A percentile compares a stretch with the other conserved stretches of the same genome.
Evolutionary conservation across 2,329 filamentous ascomycete genomes (phyloP).

Genomic region (Fusarium camptoceras): DNA sequence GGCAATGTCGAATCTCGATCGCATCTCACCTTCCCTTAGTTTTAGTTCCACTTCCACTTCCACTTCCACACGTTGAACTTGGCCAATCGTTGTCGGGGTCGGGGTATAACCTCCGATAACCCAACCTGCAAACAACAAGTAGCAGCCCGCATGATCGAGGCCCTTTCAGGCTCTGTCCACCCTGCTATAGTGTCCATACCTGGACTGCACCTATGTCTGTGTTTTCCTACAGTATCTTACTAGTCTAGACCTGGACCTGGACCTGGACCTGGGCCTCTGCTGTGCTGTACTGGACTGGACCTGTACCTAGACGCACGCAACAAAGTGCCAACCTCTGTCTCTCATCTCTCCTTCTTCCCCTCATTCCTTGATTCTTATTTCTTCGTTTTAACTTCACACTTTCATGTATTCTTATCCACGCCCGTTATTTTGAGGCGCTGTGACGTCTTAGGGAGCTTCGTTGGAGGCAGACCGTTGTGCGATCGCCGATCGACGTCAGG

Average conservation of each 20-base stretch:
- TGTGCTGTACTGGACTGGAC: not conserved
- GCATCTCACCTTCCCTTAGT: constrained; percentile 9
- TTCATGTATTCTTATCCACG: not conserved
- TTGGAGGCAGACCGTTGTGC: constrained; percentile 14
- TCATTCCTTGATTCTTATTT: not conserved
- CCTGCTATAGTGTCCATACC: not conserved
- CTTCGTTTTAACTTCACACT: not conserved
- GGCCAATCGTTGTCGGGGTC: constrained; percentile 14
- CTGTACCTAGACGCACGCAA: not conserved
- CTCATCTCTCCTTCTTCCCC: constrained; percentile 5
- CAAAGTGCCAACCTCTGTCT: constrained; percentile 8
- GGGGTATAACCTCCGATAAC: constrained; percentile 25
- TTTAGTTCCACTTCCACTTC: not conserved
- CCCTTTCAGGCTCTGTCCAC: not conserved
- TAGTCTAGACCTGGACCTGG: not conserved
- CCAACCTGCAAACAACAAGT: not conserved
- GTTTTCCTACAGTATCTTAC: not conserved
- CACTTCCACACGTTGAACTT: constrained; percentile 15
- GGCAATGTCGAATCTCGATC: constrained; percentile 32
- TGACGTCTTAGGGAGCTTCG: constrained; percentile 12
- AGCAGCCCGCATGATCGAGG: constrained; percentile 10
- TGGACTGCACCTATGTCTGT: not conserved
- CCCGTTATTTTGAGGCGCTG: constrained; percentile 21
- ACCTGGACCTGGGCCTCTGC: not conserved
- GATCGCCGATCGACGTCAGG: constrained; percentile 28